Conservation (phyloP, 805 yeast species). For the Wickerhamomyces kurtzmanii region DNA sequence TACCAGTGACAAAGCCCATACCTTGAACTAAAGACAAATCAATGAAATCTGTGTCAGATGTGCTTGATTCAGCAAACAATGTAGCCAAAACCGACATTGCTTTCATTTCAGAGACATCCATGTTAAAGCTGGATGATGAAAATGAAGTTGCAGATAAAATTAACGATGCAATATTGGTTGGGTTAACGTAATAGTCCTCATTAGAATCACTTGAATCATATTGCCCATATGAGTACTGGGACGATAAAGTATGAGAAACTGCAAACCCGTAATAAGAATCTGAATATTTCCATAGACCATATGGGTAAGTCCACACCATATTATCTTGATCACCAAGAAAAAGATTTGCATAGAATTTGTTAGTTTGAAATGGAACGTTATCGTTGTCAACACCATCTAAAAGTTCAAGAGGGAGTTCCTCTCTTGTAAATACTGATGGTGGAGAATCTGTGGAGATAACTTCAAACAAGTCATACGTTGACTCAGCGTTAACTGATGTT, state of each 20-base stretch:
- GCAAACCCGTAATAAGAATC: slow-evolving; percentile 45
- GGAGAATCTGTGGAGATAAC: slow-evolving; percentile 37
- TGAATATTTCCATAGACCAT: slow-evolving; percentile 46
- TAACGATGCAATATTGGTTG: slow-evolving; percentile 43
- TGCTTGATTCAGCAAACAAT: slow-evolving; percentile 18
- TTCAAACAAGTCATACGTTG: slow-evolving; percentile 33
- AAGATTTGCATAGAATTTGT: slow-evolving; percentile 67
- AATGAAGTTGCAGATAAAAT: slow-evolving; percentile 46
- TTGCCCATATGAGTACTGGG: slow-evolving; percentile 36
- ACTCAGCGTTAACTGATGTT: slow-evolving; percentile 5
- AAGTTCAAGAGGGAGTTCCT: slow-evolving; percentile 31
- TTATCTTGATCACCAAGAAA: slow-evolving; percentile 43
- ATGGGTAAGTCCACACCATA: slow-evolving; percentile 59
- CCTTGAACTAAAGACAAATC: slow-evolving; percentile 47
- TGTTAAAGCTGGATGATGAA: slow-evolving; percentile 22
- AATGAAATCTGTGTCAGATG: slow-evolving; percentile 24
- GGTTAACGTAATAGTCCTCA: slow-evolving; percentile 38
- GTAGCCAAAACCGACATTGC: slow-evolving; percentile 41
- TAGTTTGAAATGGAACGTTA: slow-evolving; percentile 48
- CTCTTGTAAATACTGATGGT: slow-evolving; percentile 33
- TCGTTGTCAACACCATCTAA: slow-evolving; percentile 37
- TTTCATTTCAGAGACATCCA: slow-evolving; percentile 36
- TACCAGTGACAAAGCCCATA: slow-evolving; percentile 46
- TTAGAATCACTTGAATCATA: slow-evolving; percentile 33
- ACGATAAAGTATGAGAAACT: slow-evolving; percentile 41